These are phyloP conservation scores for Onygenales sp. DNA, from an alignment of 2,329 filamentous ascomycete genomes.

Conservation along the genomic window DNA sequence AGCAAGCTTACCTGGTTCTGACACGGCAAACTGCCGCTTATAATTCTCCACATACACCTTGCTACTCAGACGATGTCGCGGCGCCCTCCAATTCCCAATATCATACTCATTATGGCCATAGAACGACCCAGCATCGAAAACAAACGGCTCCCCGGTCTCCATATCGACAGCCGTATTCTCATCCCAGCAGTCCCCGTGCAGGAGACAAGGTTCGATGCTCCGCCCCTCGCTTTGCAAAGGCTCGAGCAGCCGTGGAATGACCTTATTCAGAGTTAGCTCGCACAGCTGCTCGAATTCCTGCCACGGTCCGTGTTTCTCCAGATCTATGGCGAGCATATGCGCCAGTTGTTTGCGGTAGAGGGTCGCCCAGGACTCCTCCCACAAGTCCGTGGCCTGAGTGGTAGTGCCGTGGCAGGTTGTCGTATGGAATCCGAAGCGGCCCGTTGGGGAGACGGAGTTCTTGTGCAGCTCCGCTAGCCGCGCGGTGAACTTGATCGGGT, in stretches of 20 bases:
- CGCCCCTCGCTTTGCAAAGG: conserved; percentile 22
- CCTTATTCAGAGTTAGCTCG: conserved; percentile 14
- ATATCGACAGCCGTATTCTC: conserved; percentile 22
- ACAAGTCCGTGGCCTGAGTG: conserved; percentile 9
- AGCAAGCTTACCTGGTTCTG: conserved; percentile 7
- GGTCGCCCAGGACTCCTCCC: conserved; percentile 14
- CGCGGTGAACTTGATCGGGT: conserved; percentile 10
- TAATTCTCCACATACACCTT: conserved; percentile 4
- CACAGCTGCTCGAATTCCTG: conserved; percentile 14
- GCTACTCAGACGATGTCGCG: conserved; percentile 1
- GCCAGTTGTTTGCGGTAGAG: conserved; percentile 14
- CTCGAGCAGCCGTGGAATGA: conserved; percentile 22
- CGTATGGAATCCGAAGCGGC: conserved; percentile 22
- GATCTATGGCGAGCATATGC: conserved; percentile 8
- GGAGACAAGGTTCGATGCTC: conserved; percentile 21
- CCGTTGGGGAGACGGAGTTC: conserved; percentile 15
- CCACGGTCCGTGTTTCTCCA: conserved; percentile 8
- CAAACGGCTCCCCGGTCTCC: conserved; percentile 18
- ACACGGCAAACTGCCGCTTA: not conserved
- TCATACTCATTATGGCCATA: conserved; percentile 26
- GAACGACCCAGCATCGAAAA: conserved; percentile 25
- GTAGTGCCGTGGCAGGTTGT: conserved; percentile 14
- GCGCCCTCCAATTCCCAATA: conserved; percentile 14
- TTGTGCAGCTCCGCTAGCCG: conserved; percentile 16
- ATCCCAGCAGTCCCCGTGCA: conserved; percentile 28